Percentiles rank a stretch among this genome's conserved stretches.
Evolutionary conservation across 2,329 filamentous ascomycete genomes (phyloP).

Genomic region (Trichothecium sympodiale): DNA sequence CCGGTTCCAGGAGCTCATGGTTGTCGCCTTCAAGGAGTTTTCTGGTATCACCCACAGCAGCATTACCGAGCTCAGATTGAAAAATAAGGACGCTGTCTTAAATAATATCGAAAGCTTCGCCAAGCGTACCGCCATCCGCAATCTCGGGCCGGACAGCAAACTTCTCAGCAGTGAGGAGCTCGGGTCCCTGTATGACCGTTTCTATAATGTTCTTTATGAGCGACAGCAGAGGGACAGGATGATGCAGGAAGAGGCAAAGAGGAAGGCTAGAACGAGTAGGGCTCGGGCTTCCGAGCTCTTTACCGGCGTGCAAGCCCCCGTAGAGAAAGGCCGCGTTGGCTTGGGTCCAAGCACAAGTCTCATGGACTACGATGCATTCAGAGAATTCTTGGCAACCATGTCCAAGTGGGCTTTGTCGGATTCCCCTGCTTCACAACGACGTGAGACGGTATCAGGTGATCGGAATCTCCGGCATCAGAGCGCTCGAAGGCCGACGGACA

Average conservation of each 20-base stretch:
- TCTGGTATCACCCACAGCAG: slow-evolving; percentile 88
- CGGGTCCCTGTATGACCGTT: slow-evolving; percentile 83
- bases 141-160: slow-evolving; percentile 93
- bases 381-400: slow-evolving; percentile 83
- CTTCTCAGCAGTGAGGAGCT: slow-evolving; percentile 76
- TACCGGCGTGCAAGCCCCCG: slow-evolving; percentile 32
- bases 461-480: slow-evolving; percentile 50
- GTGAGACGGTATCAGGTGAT: slow-evolving; percentile 34
- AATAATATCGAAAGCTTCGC: slow-evolving; percentile 96
- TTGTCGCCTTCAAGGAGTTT: slow-evolving; percentile 98
- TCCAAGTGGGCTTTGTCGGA: slow-evolving; percentile 91
- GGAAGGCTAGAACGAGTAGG: slow-evolving; percentile 49
- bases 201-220: slow-evolving; percentile 87
- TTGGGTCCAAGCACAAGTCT: slow-evolving; percentile 79
- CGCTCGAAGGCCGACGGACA: slow-evolving; percentile 33
- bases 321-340: slow-evolving; percentile 78
- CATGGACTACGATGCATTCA: slow-evolving; percentile 96
- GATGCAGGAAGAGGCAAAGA: slow-evolving; percentile 64
- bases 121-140: slow-evolving; percentile 91
- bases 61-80: slow-evolving; percentile 77
- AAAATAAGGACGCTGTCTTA: slow-evolving; percentile 88
- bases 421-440: slow-evolving; percentile 51
- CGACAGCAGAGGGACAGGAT: slow-evolving; percentile 73
- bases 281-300: slow-evolving; percentile 26
- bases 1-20: slow-evolving; percentile 95